Conservation (phyloP, 768 basidiomycete species). For the Russula foetens region DNA sequence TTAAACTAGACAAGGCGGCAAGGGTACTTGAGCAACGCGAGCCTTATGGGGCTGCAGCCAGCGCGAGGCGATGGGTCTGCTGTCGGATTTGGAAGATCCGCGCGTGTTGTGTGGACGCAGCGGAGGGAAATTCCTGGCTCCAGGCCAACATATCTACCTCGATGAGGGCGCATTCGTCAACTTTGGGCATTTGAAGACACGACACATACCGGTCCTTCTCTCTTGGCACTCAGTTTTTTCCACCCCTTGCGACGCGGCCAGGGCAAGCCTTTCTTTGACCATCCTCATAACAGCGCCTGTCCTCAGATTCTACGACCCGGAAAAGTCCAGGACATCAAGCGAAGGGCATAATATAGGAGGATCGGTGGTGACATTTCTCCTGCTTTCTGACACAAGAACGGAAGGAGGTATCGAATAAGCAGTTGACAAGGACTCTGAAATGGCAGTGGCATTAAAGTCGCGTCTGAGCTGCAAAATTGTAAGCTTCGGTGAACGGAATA, state of each 20-base stretch:
- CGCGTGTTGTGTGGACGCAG: no score
- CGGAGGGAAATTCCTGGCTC: no score
- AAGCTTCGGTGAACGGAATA: not conserved
- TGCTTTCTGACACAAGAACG: not conserved
- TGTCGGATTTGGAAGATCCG: no score
- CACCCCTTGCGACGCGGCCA: not conserved
- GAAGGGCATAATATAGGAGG: constrained; percentile 17
- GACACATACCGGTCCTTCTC: not conserved
- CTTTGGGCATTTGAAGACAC: constrained; percentile 1
- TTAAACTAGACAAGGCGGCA: no score
- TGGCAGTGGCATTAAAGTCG: not conserved
- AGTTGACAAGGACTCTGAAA: constrained; percentile 2
- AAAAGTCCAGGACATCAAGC: constrained; percentile 11
- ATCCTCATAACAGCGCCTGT: constrained; percentile 17
- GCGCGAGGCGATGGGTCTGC: no score
- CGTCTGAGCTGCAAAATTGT: constrained; percentile 2
- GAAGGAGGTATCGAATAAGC: not conserved
- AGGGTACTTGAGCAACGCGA: no score
- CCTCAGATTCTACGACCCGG: constrained; percentile 10
- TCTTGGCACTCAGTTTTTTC: not conserved
- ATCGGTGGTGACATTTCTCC: not conserved
- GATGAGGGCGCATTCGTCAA: constrained; percentile 17
- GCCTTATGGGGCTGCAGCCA: no score
- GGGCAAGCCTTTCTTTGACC: constrained; percentile 10
- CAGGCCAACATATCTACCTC: constrained; percentile 18